Conservation (phyloP, 768 basidiomycete genomes). For the Auricularia cornea region DNA sequence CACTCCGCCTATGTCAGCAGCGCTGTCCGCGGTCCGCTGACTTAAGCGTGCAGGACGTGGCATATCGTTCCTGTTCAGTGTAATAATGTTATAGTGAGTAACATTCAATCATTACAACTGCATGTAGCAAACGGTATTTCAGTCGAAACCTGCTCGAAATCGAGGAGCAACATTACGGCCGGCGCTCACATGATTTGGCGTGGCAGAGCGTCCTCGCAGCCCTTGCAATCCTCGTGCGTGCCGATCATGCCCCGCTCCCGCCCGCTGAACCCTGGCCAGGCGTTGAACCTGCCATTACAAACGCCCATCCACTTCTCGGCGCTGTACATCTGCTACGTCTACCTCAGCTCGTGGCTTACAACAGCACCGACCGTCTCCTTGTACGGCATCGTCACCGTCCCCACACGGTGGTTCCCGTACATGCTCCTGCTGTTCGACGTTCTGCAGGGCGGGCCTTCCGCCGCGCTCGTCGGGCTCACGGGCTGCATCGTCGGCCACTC, state of each 20-base stretch:
- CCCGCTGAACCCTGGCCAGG: constrained; percentile 28
- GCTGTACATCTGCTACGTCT: constrained; percentile 57
- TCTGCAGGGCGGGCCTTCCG: constrained; percentile 40
- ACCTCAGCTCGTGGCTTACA: constrained; percentile 59
- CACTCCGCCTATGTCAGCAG: too few relatives aligned
- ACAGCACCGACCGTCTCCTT: constrained; percentile 62
- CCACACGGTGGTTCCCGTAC: constrained; percentile 66
- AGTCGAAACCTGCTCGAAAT: constrained; percentile 61
- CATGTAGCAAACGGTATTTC: too few relatives aligned
- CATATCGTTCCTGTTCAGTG: constrained; percentile 52
- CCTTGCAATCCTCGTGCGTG: constrained; percentile 51
- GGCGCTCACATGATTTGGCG: constrained; percentile 64
- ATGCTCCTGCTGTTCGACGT: constrained; percentile 66
- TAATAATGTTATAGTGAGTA: constrained; percentile 62
- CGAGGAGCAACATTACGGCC: constrained; percentile 50
- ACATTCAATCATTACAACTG: too few relatives aligned
- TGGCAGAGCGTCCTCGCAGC: constrained; percentile 60
- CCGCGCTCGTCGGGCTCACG: constrained; percentile 49
- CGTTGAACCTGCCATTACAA: constrained; percentile 52
- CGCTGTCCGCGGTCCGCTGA: too few relatives aligned
- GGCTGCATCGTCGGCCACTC: constrained; percentile 72
- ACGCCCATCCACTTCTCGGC: constrained; percentile 53
- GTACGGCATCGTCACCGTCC: constrained; percentile 71
- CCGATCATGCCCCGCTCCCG: background rate
- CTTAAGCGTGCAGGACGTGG: constrained; percentile 32